Base-by-base conservation (phyloP, 495 filamentous ascomycete genomes). In the Podospora anserina region DNA sequence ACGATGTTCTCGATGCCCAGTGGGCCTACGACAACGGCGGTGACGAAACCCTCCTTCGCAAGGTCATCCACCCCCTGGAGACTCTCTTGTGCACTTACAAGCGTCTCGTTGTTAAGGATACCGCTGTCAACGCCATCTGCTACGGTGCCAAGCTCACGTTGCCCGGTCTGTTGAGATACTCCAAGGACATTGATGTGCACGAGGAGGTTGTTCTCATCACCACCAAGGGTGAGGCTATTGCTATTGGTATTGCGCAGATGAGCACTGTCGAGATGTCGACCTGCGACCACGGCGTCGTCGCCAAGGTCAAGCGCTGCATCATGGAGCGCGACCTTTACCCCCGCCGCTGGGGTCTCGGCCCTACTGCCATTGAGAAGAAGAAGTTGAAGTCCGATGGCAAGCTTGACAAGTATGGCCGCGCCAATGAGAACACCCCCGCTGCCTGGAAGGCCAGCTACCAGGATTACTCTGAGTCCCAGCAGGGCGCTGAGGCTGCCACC, bases 251-350 rank as follows among this genome's bases (percentile, higher is more conserved):
- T 74, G 92, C 95, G 19, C 91, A 94, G 80, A 98, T 98, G 94
- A 70, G 69, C 64, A 69, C 68, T 39, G 70, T 73, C 64, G 70
- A 76, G 69, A 88, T 99, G 75, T 88, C 91, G 11, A 91, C 91
- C 59, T 97, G 93, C 79, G 92, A 96, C 77, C 96, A 99, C 79
- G 96, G 96, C 71, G 91, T 96, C 39, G 94, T 98, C 59, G 95
- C 96, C 63, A 97, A 96, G 84, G 89, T 98, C 76, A 98, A 98
- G 88, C 88, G 95, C 66, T 77, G 92, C 79, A 99, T 99, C 80
- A 98, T 99, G 95, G 96, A 99, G 82, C 91, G 95, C 69, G 94
- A 97, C 76, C 84, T 96, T 15, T 99, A 99, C 84, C 94, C 94
- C 66, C 86, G 91, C 77, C 82, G 93, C 83, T 99, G 95, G 95